Evolutionary conservation across 2,329 filamentous ascomycete species (phyloP), one percentile per base, ranked within the genome.

Genomic region (Emergomyces orientalis): DNA sequence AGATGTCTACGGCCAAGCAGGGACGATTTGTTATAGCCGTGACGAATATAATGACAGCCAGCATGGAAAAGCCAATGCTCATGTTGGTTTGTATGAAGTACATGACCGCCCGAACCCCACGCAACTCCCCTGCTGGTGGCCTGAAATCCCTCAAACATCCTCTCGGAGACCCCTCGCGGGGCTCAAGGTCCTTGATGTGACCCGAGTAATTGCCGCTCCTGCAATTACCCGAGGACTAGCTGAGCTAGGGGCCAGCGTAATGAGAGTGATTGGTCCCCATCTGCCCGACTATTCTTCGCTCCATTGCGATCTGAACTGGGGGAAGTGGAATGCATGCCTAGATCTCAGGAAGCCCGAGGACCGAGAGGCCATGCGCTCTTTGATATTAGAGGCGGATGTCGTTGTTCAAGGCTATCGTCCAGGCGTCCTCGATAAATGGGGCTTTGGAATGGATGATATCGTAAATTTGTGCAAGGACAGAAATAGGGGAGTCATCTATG

Each of bases 321-420:
- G 82, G 2, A 83, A 83, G 65, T 78, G 79, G 75, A 80, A 77
- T 39, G 65, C 73, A 0, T 69, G 75, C 60, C 71, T 83, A 0
- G 75, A 83, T 66, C 73, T 83, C 27, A 72, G 73, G 0, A 68
- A 73, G 0, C 71, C 75, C 45, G 71, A 67, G 14, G 77, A 79
- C 60, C 71, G 75, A 0, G 67, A 73, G 52, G 75, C 73, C 49
- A 69, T 82, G 13, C 67, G 74, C 1, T 69, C 68, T 14, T 72
- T 84, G 3, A 72, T 84, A 6, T 65, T 68, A 3, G 77, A 81
- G 7, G 81, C 81, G 0, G 81, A 83, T 64, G 78, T 83, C 0
- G 73, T 83, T 0, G 72, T 83, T 3, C 74, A 81, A 62, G 81
- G 78, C 0, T 83, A 82, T 63, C 75, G 80, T 2, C 81, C 80